A percentile compares a stretch with the other conserved stretches of the same genome.
phyloP scores from a whole-genome alignment of 495 filamentous ascomycete species.

The Hypoxylon fuscum region DNA sequence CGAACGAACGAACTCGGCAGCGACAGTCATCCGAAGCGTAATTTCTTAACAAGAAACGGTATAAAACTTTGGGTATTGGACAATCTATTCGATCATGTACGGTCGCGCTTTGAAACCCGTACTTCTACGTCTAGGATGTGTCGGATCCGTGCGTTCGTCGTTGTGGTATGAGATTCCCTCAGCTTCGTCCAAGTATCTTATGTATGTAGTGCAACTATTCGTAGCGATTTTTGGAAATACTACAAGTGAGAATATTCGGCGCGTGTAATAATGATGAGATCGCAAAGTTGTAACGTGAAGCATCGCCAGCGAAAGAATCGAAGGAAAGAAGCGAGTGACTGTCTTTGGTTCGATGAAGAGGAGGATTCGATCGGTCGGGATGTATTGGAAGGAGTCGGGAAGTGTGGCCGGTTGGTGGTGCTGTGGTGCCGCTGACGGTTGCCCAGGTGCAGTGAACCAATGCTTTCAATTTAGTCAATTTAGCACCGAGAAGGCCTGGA shows the following conservation, averaged over 20 bases:
- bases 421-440: slow-evolving; percentile 32
- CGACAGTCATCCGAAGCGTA: slow-evolving; percentile 40
- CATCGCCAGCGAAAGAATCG: slow-evolving; percentile 24
- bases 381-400: slow-evolving; percentile 34
- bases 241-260: slow-evolving; percentile 1
- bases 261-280: slow-evolving; percentile 5
- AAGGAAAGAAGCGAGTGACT: slow-evolving; percentile 35
- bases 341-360: slow-evolving; percentile 32
- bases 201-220: no score
- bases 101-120: slow-evolving; percentile 10
- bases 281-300: slow-evolving; percentile 13
- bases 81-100: slow-evolving; percentile 12
- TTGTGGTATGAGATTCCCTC: slow-evolving; percentile 6
- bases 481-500: slow-evolving; percentile 30
- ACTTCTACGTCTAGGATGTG: not conserved
- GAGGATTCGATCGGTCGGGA: slow-evolving; percentile 34
- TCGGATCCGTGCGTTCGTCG: slow-evolving; percentile 9
- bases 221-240: no score
- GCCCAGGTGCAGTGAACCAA: not conserved
- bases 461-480: slow-evolving; percentile 1
- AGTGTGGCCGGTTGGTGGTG: slow-evolving; percentile 27
- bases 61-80: slow-evolving; percentile 1
- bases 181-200: slow-evolving; percentile 8
- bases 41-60: slow-evolving; percentile 8
- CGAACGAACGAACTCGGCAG: slow-evolving; percentile 23